Percentiles rank a stretch among this genome's conserved stretches.
Evolutionary conservation across 805 yeast genomes (phyloP).

Genomic region (Metschnikowia koreensis): DNA sequence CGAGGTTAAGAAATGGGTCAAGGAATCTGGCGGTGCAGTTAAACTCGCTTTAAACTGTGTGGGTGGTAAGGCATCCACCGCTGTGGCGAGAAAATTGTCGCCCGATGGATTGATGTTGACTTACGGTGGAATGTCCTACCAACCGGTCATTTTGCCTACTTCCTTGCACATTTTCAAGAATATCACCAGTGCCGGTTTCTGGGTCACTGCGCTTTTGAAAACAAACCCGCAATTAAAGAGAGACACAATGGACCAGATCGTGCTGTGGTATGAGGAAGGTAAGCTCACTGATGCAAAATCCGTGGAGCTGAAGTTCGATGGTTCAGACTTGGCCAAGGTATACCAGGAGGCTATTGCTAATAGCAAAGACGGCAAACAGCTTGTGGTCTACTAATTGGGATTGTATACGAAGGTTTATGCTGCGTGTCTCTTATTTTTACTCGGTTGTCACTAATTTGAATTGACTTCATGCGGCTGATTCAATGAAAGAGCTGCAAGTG

Average conservation of each 20-base stretch:
- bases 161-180: slow-evolving; percentile 88
- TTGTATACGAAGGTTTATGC: no score
- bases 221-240: slow-evolving; percentile 34
- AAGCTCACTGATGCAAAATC: slow-evolving; percentile 39
- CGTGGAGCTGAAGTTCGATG: slow-evolving; percentile 24
- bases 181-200: slow-evolving; percentile 81
- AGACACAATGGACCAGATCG: slow-evolving; percentile 35
- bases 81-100: slow-evolving; percentile 78
- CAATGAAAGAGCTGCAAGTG: no score
- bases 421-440: no score
- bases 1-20: slow-evolving; percentile 53
- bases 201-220: slow-evolving; percentile 68
- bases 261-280: slow-evolving; percentile 43
- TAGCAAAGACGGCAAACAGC: slow-evolving; percentile 40
- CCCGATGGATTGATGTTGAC: slow-evolving; percentile 77
- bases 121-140: slow-evolving; percentile 97
- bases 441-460: no score
- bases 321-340: slow-evolving; percentile 26
- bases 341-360: slow-evolving; percentile 31
- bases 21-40: slow-evolving; percentile 50
- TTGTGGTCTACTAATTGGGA: slow-evolving; percentile 23
- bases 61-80: slow-evolving; percentile 84
- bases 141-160: slow-evolving; percentile 91
- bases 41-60: slow-evolving; percentile 87
- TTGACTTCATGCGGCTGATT: no score